Conservation (phyloP, 345 rosid genomes). For the Eucalyptus coolabah region DNA sequence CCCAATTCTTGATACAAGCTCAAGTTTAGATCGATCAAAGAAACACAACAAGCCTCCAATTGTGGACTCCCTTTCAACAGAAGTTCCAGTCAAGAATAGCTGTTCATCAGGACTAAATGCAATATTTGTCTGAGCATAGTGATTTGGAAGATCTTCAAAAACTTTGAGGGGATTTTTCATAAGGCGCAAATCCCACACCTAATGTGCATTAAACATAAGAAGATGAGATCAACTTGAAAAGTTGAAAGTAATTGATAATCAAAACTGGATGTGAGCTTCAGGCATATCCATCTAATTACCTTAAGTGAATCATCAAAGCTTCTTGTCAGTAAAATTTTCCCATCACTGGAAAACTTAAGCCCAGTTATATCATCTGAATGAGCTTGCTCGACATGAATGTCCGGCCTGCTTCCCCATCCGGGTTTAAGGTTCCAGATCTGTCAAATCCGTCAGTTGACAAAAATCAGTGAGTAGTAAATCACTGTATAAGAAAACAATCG, state of each 20-base stretch:
- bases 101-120: constrained; percentile 92
- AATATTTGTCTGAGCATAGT: constrained; percentile 89
- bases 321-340: constrained; percentile 62
- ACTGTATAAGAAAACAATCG: not conserved
- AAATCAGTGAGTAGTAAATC: not conserved
- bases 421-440: constrained; percentile 94
- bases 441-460: not conserved
- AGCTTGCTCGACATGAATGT: constrained; percentile 59
- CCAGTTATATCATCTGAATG: constrained; percentile 90
- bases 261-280: not conserved
- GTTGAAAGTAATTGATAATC: not conserved
- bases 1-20: constrained; percentile 84
- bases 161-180: constrained; percentile 62
- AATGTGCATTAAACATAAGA: not conserved
- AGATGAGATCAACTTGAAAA: not conserved
- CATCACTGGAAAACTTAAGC: constrained; percentile 89
- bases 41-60: constrained; percentile 85
- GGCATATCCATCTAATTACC: constrained; percentile 21
- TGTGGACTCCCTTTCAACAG: constrained; percentile 79
- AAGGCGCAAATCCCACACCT: constrained; percentile 97
- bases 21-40: constrained; percentile 71
- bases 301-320: constrained; percentile 85
- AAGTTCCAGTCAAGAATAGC: constrained; percentile 84
- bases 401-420: constrained; percentile 99
- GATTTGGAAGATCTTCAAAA: constrained; percentile 83